phyloP scores from a whole-genome alignment of 2,329 filamentous ascomycete species.

The Dothideomycetes sp. region DNA sequence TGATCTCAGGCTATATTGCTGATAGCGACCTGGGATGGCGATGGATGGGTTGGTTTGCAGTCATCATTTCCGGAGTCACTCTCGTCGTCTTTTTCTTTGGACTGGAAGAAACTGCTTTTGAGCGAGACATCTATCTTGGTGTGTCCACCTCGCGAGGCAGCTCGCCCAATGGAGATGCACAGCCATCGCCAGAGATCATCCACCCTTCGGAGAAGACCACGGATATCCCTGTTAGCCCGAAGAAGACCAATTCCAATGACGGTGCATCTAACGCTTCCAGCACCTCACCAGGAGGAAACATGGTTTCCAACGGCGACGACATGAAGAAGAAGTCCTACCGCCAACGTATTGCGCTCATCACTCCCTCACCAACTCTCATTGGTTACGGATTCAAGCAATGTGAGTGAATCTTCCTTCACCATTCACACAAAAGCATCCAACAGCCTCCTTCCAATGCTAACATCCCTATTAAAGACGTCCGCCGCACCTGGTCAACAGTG shows the following conservation, averaged over 20 bases:
- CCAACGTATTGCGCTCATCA: conserved; percentile 45
- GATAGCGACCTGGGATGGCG: conserved; percentile 39
- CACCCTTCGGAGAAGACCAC: conserved; percentile 8
- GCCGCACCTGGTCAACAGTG: conserved; percentile 43
- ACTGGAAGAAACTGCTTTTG: conserved; percentile 43
- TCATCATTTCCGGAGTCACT: conserved; percentile 37
- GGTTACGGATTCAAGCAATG: conserved; percentile 46
- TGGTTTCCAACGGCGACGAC: conserved; percentile 6
- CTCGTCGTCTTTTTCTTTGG: conserved; percentile 40
- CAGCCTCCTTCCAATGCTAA: no score
- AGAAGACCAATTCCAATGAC: conserved; percentile 1
- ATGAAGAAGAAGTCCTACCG: conserved; percentile 37
- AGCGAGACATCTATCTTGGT: conserved; percentile 13
- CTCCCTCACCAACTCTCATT: conserved; percentile 42
- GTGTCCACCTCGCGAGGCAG: background rate
- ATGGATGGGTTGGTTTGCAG: conserved; percentile 43
- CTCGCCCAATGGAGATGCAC: no score
- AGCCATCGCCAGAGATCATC: background rate
- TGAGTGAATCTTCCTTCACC: no score
- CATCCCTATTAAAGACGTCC: no score
- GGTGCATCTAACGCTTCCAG: background rate
- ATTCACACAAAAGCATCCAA: no score
- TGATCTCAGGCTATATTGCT: conserved; percentile 42
- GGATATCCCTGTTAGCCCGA: no score
- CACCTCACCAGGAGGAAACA: conserved; percentile 1